phyloP scores from a whole-genome alignment of 2,329 filamentous ascomycete genomes.

The Fusarium concolor region DNA sequence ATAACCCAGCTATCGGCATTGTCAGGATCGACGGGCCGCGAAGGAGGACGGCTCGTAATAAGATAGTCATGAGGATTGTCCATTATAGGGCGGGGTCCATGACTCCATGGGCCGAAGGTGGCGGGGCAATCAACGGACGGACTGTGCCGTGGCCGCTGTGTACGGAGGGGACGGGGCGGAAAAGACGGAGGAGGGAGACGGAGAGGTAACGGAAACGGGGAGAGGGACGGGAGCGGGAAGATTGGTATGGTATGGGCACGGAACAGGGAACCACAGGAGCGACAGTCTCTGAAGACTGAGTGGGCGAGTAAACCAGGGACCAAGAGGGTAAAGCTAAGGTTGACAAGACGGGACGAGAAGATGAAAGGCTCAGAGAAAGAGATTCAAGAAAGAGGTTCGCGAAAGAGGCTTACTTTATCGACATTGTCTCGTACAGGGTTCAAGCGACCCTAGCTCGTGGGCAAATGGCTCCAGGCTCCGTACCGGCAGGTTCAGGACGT shows the following conservation, averaged over 20 bases:
- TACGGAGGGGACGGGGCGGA: conserved; percentile 37
- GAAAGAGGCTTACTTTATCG: conserved; percentile 64
- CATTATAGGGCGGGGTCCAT: conserved; percentile 52
- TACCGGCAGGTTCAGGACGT: conserved; percentile 48
- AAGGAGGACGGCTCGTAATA: conserved; percentile 51
- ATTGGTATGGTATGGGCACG: conserved; percentile 26
- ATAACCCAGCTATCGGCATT: conserved; percentile 83
- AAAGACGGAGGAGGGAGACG: conserved; percentile 26
- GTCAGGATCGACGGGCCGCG: conserved; percentile 61
- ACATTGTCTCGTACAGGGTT: conserved; percentile 59
- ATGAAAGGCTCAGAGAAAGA: conserved; percentile 40
- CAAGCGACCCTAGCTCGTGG: conserved; percentile 50
- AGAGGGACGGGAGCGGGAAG: conserved; percentile 14
- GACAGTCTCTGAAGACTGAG: conserved; percentile 23
- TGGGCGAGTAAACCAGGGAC: conserved; percentile 27
- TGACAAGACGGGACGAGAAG: conserved; percentile 34
- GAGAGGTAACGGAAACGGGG: conserved; percentile 28
- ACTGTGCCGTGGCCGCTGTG: conserved; percentile 40
- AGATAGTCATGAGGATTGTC: conserved; percentile 58
- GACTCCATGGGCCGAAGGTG: conserved; percentile 50
- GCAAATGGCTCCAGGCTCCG: conserved; percentile 48
- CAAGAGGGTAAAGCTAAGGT: conserved; percentile 26
- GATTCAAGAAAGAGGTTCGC: conserved; percentile 43
- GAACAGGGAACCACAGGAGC: conserved; percentile 15
- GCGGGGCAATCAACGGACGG: conserved; percentile 46